A percentile compares a stretch with the other conserved stretches of the same genome.
These are phyloP conservation scores for Lactarius psammicola DNA, from an alignment of 768 basidiomycete species.

Conservation along the genomic window DNA sequence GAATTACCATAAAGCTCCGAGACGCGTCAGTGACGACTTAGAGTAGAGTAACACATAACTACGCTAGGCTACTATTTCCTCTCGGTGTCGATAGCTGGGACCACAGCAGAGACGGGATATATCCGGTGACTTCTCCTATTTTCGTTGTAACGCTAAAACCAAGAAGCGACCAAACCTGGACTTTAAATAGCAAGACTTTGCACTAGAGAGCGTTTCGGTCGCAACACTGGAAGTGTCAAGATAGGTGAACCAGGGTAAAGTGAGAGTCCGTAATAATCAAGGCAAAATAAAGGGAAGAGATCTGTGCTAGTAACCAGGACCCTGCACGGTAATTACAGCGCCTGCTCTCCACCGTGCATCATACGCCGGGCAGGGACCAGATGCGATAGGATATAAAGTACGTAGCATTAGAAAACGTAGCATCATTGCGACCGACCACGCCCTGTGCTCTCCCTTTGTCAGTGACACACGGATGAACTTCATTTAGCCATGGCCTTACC, in stretches of 20 bases:
- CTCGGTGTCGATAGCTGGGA: too few species aligned
- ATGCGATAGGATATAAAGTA: constrained; percentile 14
- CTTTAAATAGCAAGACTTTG: too few species aligned
- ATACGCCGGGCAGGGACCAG: not conserved
- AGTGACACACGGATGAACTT: not conserved
- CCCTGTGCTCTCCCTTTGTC: not conserved
- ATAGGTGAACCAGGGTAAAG: not conserved
- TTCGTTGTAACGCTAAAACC: not conserved
- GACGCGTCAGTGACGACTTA: not conserved
- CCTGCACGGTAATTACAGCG: not conserved
- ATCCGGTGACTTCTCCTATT: not conserved
- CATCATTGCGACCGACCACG: not conserved
- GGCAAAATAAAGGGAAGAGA: not conserved
- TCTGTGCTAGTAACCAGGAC: not conserved
- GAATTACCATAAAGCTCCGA: not conserved
- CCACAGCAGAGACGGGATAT: not conserved
- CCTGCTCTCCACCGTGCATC: not conserved
- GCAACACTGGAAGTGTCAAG: not conserved
- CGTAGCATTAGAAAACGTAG: not conserved
- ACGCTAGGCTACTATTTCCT: not conserved
- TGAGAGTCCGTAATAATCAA: not conserved
- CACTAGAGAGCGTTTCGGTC: not conserved
- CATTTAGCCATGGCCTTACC: not conserved
- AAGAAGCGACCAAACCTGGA: not conserved
- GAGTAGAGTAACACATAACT: not conserved